Evolutionary conservation across 2,329 filamentous ascomycete genomes (phyloP).

Genomic region (Teratosphaeria pseudoeucalypti): DNA sequence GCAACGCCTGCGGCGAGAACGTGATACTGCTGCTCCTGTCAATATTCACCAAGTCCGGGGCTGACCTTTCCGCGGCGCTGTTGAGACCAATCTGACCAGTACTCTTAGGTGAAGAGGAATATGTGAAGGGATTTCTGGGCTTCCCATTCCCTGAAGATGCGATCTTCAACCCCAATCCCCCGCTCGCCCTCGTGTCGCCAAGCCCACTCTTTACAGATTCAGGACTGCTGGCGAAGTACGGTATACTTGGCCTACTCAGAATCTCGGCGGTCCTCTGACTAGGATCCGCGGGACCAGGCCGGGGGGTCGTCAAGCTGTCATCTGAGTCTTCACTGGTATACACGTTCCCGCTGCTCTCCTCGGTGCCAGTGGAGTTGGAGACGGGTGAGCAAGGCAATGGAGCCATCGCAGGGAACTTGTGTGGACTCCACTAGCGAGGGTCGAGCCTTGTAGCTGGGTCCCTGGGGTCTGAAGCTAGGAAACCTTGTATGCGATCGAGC

Average conservation of each 20-base stretch:
- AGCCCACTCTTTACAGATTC: not conserved
- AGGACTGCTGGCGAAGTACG: not conserved
- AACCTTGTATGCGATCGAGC: not conserved
- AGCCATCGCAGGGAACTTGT: slow-evolving; percentile 1
- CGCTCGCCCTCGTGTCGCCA: not conserved
- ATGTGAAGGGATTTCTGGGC: slow-evolving; percentile 10
- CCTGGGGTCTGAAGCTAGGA: not conserved
- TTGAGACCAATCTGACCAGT: not conserved
- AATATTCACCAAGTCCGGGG: not conserved
- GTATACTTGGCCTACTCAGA: slow-evolving; percentile 17
- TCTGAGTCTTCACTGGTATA: slow-evolving; percentile 19
- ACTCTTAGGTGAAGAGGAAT: slow-evolving; percentile 2
- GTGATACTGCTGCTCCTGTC: slow-evolving; percentile 11
- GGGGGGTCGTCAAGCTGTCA: slow-evolving; percentile 23
- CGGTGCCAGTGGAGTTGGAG: slow-evolving; percentile 21
- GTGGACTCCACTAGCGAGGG: not conserved
- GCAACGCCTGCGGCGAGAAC: slow-evolving; percentile 10
- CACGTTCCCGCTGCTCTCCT: slow-evolving; percentile 2
- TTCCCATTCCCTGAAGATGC: slow-evolving; percentile 6
- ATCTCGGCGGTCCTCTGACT: slow-evolving; percentile 16
- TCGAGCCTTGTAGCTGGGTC: not conserved
- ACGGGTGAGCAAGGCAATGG: slow-evolving; percentile 24
- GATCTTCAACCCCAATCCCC: not conserved
- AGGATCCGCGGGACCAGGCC: slow-evolving; percentile 23
- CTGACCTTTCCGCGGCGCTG: not conserved